Evolutionary conservation across 352 stramenopile genomes (phyloP).

Genomic region (Pythium rishiriense): DNA sequence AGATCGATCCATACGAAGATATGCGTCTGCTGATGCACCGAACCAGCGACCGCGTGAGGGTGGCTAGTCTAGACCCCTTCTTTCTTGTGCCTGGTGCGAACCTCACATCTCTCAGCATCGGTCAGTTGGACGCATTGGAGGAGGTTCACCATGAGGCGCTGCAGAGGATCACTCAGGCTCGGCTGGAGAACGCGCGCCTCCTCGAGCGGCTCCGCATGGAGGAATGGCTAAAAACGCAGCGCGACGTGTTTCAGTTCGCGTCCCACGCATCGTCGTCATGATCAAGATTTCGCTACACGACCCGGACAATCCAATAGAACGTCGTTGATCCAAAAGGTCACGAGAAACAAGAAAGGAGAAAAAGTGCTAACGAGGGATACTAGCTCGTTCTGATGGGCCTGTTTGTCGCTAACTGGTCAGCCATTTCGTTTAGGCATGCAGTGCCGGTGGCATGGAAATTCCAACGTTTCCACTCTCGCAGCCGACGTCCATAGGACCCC

Average conservation of each 20-base stretch:
- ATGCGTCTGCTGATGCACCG: conserved; percentile 50
- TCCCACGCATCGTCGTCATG: conserved; percentile 7
- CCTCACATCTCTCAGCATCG: conserved; percentile 59
- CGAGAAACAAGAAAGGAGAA: not conserved
- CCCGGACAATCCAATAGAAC: not conserved
- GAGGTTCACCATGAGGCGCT: conserved; percentile 56
- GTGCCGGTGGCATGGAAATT: conserved; percentile 21
- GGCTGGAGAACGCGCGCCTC: conserved; percentile 50
- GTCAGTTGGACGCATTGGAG: conserved; percentile 76
- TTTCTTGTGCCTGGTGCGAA: conserved; percentile 53
- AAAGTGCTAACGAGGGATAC: not conserved
- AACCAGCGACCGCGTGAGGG: conserved; percentile 36
- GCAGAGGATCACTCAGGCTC: conserved; percentile 60
- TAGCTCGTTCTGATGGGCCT: conserved; percentile 4
- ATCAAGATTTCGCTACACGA: not conserved
- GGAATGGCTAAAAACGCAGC: conserved; percentile 75
- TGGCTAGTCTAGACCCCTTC: conserved; percentile 45
- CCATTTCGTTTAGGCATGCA: conserved; percentile 27
- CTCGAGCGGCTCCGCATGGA: conserved; percentile 69
- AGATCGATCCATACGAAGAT: conserved; percentile 36
- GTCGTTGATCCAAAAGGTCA: not conserved
- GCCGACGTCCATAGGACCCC: conserved; percentile 16
- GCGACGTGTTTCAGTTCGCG: conserved; percentile 51
- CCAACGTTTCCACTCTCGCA: conserved; percentile 22
- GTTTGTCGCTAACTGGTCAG: too few species aligned